Evolutionary conservation across 2,329 filamentous ascomycete genomes (phyloP).

Genomic region (Thermomyces lanuginosus): DNA sequence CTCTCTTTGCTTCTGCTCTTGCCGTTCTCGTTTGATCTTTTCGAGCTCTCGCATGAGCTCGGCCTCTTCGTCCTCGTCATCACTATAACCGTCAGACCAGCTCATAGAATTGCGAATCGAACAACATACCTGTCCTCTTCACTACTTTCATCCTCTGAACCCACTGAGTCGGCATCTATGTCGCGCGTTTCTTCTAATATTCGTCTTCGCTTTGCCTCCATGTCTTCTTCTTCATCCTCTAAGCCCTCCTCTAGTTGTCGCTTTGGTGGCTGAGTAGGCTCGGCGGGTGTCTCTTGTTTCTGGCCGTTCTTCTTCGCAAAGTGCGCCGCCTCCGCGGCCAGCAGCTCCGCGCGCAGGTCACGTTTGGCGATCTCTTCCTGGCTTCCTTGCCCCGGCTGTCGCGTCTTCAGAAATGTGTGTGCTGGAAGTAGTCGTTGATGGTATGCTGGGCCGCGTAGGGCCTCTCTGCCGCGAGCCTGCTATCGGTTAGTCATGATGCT

Average conservation of each 20-base stretch:
- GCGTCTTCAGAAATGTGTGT: slow-evolving; percentile 80
- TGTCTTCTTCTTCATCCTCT: slow-evolving; percentile 43
- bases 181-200: slow-evolving; percentile 78
- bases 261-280: slow-evolving; percentile 38
- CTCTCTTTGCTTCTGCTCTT: slow-evolving; percentile 63
- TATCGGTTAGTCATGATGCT: slow-evolving; percentile 7
- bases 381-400: slow-evolving; percentile 81
- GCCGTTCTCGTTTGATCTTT: slow-evolving; percentile 77
- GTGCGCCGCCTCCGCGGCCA: slow-evolving; percentile 75
- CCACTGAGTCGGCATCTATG: slow-evolving; percentile 66
- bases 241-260: slow-evolving; percentile 43
- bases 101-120: not conserved
- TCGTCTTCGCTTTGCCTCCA: slow-evolving; percentile 66
- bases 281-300: slow-evolving; percentile 27
- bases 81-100: slow-evolving; percentile 32
- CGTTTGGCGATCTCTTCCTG: slow-evolving; percentile 52
- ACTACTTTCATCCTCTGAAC: slow-evolving; percentile 42
- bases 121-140: slow-evolving; percentile 40
- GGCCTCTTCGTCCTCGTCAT: slow-evolving; percentile 67
- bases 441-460: slow-evolving; percentile 80
- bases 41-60: slow-evolving; percentile 85
- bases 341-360: slow-evolving; percentile 77
- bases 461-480: slow-evolving; percentile 84
- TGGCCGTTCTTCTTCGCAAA: slow-evolving; percentile 66
- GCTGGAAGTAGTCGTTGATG: slow-evolving; percentile 91